A percentile compares a stretch with the other conserved stretches of the same genome.
Evolutionary conservation across 228 moss, liverwort and hornwort genomes (phyloP).

Genomic region (Sphagnum magellanicum): DNA sequence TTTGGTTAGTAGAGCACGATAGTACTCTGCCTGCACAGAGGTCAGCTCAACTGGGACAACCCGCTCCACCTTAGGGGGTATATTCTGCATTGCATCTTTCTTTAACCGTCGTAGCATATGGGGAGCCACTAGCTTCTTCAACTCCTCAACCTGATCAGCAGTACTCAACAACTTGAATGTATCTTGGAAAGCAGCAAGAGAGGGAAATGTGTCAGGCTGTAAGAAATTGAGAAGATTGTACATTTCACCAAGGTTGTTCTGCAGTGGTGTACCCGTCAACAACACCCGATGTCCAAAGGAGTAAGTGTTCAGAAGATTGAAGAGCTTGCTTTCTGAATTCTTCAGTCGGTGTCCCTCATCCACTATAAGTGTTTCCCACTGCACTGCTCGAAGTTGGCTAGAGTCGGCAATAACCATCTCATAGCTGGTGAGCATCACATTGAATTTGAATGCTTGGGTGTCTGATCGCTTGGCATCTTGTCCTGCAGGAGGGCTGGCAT

Average conservation of each 20-base stretch:
- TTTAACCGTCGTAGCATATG: slow-evolving; percentile 79
- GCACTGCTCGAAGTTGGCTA: slow-evolving; percentile 56
- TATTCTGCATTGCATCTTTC: slow-evolving; percentile 64
- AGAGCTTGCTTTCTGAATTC: slow-evolving; percentile 58
- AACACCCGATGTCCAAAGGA: slow-evolving; percentile 70
- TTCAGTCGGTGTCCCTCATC: slow-evolving; percentile 66
- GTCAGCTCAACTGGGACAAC: slow-evolving; percentile 71
- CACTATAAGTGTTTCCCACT: slow-evolving; percentile 83
- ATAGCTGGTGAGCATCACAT: slow-evolving; percentile 80
- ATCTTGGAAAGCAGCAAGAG: slow-evolving; percentile 64
- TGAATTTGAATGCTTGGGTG: slow-evolving; percentile 50
- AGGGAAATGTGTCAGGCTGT: slow-evolving; percentile 63
- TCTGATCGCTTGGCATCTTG: slow-evolving; percentile 29
- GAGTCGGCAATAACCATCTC: slow-evolving; percentile 71
- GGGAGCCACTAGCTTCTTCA: slow-evolving; percentile 69
- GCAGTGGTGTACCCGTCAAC: slow-evolving; percentile 51
- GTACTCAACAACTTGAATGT: slow-evolving; percentile 53
- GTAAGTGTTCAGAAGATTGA: slow-evolving; percentile 54
- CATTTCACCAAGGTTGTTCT: slow-evolving; percentile 65
- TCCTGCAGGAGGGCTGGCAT: slow-evolving; percentile 27
- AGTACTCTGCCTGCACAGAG: slow-evolving; percentile 66
- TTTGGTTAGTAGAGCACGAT: slow-evolving; percentile 66
- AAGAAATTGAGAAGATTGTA: slow-evolving; percentile 70
- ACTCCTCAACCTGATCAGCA: slow-evolving; percentile 68
- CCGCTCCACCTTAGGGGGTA: slow-evolving; percentile 54